Percentiles rank a stretch among this genome's conserved stretches.
These are phyloP conservation scores for Stagonosporopsis tanaceti DNA, from an alignment of 2,329 filamentous ascomycete species.

Conservation along the genomic window DNA sequence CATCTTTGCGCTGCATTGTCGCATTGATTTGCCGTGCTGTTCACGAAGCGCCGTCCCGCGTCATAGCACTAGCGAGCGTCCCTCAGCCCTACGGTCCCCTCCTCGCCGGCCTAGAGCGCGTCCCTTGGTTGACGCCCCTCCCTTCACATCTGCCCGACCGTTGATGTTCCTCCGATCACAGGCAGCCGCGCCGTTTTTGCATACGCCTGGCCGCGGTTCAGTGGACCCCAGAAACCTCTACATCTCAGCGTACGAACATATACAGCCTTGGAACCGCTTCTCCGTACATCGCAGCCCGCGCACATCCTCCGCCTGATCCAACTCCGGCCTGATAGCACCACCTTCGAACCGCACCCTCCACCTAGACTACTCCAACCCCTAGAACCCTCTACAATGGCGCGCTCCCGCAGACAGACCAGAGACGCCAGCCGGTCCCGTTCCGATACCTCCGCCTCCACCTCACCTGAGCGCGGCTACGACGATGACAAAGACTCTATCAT, in stretches of 20 bases:
- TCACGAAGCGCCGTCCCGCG: constrained; percentile 21
- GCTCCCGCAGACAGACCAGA: constrained; percentile 44
- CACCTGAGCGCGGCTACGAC: constrained; percentile 78
- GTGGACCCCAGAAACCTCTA: constrained; percentile 12
- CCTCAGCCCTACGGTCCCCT: constrained; percentile 21
- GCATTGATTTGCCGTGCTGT: not conserved
- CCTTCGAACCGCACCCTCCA: not conserved
- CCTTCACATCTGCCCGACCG: constrained; percentile 5
- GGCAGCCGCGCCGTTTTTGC: constrained; percentile 3
- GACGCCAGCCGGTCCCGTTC: constrained; percentile 49
- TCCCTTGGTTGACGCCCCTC: constrained; percentile 13
- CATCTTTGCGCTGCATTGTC: not conserved
- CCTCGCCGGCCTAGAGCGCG: constrained; percentile 14
- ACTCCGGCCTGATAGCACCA: not conserved
- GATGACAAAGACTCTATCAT: constrained; percentile 95
- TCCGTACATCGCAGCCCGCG: constrained; percentile 2
- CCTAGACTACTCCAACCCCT: not conserved
- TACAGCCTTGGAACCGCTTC: not conserved
- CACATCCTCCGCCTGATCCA: not conserved
- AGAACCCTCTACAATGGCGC: constrained; percentile 35
- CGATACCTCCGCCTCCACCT: constrained; percentile 73
- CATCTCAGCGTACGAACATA: not conserved
- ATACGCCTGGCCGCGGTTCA: constrained; percentile 1
- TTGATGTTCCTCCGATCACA: not conserved
- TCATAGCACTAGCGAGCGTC: constrained; percentile 21